These are phyloP conservation scores for Rubia occidens DNA, from an alignment of 305 asterid species.

Conservation along the genomic window DNA sequence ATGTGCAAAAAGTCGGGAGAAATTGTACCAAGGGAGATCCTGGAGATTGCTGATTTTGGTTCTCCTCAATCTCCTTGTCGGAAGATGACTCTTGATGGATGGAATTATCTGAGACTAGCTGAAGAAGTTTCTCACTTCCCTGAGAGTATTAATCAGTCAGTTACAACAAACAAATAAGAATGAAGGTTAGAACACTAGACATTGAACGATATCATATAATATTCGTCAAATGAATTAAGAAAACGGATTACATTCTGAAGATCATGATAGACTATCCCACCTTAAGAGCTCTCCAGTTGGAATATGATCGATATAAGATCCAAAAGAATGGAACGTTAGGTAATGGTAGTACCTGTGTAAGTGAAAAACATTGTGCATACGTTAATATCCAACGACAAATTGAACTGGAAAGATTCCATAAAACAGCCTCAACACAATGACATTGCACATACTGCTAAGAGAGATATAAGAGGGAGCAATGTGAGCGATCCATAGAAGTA, in stretches of 20 bases:
- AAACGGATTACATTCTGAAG: neutral
- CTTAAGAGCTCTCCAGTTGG: constrained; percentile 99
- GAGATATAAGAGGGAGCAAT: constrained; percentile 70
- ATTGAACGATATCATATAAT: neutral
- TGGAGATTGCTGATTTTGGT: constrained; percentile 21
- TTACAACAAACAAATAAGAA: neutral
- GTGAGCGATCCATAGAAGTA: constrained; percentile 72
- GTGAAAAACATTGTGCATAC: constrained; percentile 11
- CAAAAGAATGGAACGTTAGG: constrained; percentile 96
- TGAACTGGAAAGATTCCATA: neutral
- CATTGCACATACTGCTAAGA: constrained; percentile 48
- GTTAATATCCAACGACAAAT: neutral
- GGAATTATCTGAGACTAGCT: constrained; percentile 54
- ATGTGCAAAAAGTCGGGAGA: constrained; percentile 3
- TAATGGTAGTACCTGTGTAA: constrained; percentile 80
- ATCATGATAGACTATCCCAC: constrained; percentile 22
- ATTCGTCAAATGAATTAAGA: neutral
- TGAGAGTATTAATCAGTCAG: constrained; percentile 25
- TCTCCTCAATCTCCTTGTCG: constrained; percentile 23
- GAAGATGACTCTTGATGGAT: constrained; percentile 21
- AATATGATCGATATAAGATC: constrained; percentile 85
- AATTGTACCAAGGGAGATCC: constrained; percentile 44
- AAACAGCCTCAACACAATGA: constrained; percentile 1
- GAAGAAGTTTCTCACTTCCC: constrained; percentile 90
- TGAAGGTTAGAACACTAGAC: neutral